phyloP scores from a whole-genome alignment of 2,329 filamentous ascomycete genomes.

The Fusarium pseudonygamai region DNA sequence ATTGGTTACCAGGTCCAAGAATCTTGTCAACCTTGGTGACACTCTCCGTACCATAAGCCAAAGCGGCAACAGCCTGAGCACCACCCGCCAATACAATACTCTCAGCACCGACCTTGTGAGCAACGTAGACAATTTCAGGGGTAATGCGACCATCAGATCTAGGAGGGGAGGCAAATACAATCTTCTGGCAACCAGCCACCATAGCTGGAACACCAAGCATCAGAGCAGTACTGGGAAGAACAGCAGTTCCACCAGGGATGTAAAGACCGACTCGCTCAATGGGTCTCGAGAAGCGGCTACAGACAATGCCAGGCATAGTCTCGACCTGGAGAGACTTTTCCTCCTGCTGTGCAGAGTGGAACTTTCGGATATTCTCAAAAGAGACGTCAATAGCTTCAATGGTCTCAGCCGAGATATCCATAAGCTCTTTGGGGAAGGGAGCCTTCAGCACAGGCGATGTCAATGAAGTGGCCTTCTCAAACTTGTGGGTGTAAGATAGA shows the following conservation, averaged over 20 bases:
- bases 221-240: conserved; percentile 94
- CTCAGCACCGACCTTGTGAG: conserved; percentile 95
- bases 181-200: conserved; percentile 96
- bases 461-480: conserved; percentile 93
- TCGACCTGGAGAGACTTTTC: conserved; percentile 85
- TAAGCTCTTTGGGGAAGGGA: conserved; percentile 85
- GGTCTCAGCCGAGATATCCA: conserved; percentile 86
- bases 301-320: conserved; percentile 97
- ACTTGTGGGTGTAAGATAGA: conserved; percentile 95
- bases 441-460: conserved; percentile 89
- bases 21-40: conserved; percentile 99
- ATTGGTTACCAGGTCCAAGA: conserved; percentile 95
- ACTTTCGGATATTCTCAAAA: conserved; percentile 92
- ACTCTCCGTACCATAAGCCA: conserved; percentile 96
- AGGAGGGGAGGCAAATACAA: conserved; percentile 92
- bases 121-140: conserved; percentile 96
- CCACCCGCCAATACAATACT: conserved; percentile 96
- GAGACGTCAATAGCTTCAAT: conserved; percentile 92
- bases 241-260: conserved; percentile 93
- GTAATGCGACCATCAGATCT: conserved; percentile 89
- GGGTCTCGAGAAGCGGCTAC: conserved; percentile 89
- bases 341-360: conserved; percentile 92
- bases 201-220: conserved; percentile 98
- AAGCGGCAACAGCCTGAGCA: conserved; percentile 92
- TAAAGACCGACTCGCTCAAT: conserved; percentile 98